Base-by-base conservation (phyloP, 306 rosid species). In the Pyrus betulifolia region DNA sequence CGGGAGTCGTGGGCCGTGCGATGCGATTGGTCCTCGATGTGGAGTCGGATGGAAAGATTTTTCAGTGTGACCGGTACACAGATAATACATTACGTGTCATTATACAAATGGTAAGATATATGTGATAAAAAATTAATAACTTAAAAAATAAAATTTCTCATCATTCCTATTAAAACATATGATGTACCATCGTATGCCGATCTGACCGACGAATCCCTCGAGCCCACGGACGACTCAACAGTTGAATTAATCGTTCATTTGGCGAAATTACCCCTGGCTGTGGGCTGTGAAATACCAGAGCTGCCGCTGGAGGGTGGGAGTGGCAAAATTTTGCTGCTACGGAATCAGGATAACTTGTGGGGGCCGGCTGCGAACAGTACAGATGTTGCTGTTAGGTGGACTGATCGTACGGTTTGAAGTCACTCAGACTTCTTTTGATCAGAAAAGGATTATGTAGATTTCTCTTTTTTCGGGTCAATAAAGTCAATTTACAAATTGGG, bases 1-100 rank as follows among this genome's bases (percentile, higher is more conserved):
- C 31, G 55, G 23, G n/a, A 59, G 78, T 76, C 87, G 60, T 14
- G 18, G 28, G 21, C 85, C 85, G 87, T 80, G 12, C 0, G 93
- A 88, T 80, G 40, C 3, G 69, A 7, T 42, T 11, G 35, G 72
- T 11, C 64, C 30, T 4, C 2, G 21, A 4, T 51, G 55, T 51
- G 55, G 8, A 14, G 8, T 1, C 19, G 19, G 35, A 33, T 33
- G 1, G 0, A 31, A 0, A 33, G 3, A 33, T 5, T 33, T 33
- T 33, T 33, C 7, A 1, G 0, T 33, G 0, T 1, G 8, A 33
- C 1, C 4, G 0, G 1, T 4, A 31, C 5, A 31, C 6, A 1
- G 1, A 28, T 31, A 0, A 0, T 31, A 31, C 35, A 31, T 5
- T 1, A 31, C 1, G 1, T 31, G 0, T 31, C 38, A 33, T 0